These are phyloP conservation scores for Curvularia verruculosa DNA, from an alignment of 2,329 filamentous ascomycete genomes.

Conservation along the genomic window DNA sequence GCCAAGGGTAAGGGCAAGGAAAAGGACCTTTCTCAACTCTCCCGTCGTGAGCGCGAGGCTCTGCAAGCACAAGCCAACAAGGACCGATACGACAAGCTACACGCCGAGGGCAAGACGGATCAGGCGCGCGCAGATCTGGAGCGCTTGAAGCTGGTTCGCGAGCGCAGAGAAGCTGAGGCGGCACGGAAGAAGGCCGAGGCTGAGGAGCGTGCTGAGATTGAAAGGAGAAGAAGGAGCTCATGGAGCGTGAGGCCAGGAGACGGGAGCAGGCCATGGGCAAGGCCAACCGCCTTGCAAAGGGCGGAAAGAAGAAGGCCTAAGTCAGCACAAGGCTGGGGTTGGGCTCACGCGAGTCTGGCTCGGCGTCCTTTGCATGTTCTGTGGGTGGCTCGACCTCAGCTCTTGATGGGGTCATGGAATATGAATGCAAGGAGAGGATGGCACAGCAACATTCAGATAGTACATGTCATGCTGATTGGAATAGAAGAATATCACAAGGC, in stretches of 20 bases:
- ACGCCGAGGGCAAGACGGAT: constrained; percentile 95
- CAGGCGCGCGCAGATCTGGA: constrained; percentile 90
- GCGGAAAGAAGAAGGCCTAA: constrained; percentile 49
- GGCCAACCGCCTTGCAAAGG: constrained; percentile 52
- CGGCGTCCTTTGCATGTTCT: constrained; percentile 1
- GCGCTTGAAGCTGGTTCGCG: constrained; percentile 77
- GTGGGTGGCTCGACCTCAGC: constrained; percentile 23
- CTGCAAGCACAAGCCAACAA: constrained; percentile 85
- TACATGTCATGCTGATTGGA: constrained; percentile 9
- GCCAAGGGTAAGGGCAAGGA: constrained; percentile 64
- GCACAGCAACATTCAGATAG: constrained; percentile 1
- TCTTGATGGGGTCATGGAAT: constrained; percentile 15
- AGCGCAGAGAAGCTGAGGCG: constrained; percentile 84
- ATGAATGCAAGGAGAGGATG: constrained; percentile 9
- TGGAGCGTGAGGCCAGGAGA: constrained; percentile 56
- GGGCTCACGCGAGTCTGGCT: background rate
- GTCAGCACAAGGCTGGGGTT: background rate
- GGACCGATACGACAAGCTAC: constrained; percentile 88
- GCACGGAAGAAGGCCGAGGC: constrained; percentile 76
- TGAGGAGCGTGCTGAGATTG: constrained; percentile 58
- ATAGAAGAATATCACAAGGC: constrained; percentile 11
- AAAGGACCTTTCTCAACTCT: constrained; percentile 62
- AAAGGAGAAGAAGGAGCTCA: constrained; percentile 61
- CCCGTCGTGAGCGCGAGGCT: constrained; percentile 75
- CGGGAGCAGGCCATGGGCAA: constrained; percentile 53